Percentiles rank a stretch among this genome's conserved stretches.
phyloP scores from a whole-genome alignment of 1,139 yeast genomes.

The Kurtzmaniella quercitrusa region DNA sequence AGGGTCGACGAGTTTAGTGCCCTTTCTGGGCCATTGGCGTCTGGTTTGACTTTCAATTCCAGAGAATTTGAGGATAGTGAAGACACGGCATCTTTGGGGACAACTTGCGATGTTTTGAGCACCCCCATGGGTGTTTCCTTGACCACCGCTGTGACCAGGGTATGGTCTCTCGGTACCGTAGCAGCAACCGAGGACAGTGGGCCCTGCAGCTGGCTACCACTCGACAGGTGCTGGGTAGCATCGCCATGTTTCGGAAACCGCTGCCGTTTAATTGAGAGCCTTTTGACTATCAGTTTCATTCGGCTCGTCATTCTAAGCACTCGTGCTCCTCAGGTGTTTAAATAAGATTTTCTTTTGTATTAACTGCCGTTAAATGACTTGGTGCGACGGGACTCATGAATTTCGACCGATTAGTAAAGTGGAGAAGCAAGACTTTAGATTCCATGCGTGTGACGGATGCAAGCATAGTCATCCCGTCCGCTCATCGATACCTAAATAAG shows the following conservation, averaged over 20 bases:
- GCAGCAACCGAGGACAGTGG: neutral
- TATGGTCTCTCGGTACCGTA: neutral
- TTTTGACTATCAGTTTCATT: neutral
- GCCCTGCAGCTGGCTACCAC: neutral
- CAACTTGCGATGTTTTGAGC: neutral
- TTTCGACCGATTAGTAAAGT: neutral
- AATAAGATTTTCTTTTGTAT: neutral
- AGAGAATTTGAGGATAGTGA: neutral
- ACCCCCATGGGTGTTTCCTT: neutral
- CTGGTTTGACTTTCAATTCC: neutral
- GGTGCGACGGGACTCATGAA: neutral
- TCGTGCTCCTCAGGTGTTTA: neutral
- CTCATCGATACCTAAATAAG: too few species aligned
- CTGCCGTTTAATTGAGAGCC: neutral
- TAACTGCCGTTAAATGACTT: neutral
- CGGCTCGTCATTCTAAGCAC: neutral
- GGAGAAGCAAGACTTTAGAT: neutral
- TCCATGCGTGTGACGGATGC: neutral
- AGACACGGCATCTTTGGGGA: neutral
- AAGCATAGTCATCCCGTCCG: too few species aligned
- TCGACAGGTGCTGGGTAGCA: neutral
- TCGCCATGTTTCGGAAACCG: neutral
- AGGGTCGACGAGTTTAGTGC: neutral
- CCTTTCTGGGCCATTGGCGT: neutral
- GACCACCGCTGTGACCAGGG: neutral